Conservation (phyloP, 176 grass and related monocot genomes). For the Phoenix dactylifera region DNA sequence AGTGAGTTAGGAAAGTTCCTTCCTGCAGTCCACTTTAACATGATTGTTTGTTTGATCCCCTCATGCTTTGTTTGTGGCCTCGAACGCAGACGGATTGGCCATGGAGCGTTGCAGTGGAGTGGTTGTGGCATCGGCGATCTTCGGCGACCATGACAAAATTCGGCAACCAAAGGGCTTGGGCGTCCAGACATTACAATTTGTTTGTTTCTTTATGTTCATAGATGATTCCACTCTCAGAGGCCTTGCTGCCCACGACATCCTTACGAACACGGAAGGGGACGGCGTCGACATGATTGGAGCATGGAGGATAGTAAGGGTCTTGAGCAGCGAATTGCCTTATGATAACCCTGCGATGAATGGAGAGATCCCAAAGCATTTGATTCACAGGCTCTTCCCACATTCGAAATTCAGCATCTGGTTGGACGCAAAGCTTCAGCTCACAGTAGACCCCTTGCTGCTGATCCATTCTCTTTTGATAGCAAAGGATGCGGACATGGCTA, state of each 20-base stretch:
- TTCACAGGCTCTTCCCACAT: constrained; percentile 81
- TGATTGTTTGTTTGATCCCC: not conserved
- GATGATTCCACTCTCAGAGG: constrained; percentile 34
- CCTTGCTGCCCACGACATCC: constrained; percentile 38
- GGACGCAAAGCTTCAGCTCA: constrained; percentile 86
- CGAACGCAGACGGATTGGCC: constrained; percentile 44
- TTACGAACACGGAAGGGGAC: constrained; percentile 1
- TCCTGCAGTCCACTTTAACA: too few species aligned
- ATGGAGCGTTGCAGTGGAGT: constrained; percentile 64
- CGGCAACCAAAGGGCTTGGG: constrained; percentile 66
- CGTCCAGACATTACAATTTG: constrained; percentile 29
- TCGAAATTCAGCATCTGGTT: constrained; percentile 79
- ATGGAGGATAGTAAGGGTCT: constrained; percentile 46
- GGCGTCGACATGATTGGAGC: constrained; percentile 25
- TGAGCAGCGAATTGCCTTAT: constrained; percentile 41
- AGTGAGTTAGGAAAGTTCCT: too few species aligned
- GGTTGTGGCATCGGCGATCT: constrained; percentile 71
- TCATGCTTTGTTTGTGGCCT: not conserved
- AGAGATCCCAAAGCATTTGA: constrained; percentile 68
- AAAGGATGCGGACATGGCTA: constrained; percentile 39
- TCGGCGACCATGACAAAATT: constrained; percentile 85
- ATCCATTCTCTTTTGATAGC: constrained; percentile 51
- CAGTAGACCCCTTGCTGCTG: constrained; percentile 73
- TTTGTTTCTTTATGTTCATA: constrained; percentile 93
- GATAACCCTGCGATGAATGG: constrained; percentile 78